Percentiles rank a stretch among this genome's conserved stretches.
These are phyloP conservation scores for Monosporascus sp. DNA, from an alignment of 2,329 filamentous ascomycete genomes.

Conservation along the genomic window DNA sequence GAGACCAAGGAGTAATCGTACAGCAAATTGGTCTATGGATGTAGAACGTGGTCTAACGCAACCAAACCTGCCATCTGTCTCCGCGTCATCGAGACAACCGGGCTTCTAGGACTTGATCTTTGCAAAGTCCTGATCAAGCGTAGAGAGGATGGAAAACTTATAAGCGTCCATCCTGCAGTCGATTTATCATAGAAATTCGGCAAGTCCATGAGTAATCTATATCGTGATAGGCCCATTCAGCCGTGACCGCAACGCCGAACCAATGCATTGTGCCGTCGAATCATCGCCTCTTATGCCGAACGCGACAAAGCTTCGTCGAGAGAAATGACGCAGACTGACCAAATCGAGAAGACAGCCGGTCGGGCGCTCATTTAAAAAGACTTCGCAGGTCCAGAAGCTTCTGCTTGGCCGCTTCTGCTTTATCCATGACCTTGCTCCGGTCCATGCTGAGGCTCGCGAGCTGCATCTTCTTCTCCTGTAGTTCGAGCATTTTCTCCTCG, in stretches of 20 bases:
- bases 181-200: neutral
- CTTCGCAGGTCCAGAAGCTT: constrained; percentile 54
- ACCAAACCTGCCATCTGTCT: too few relatives aligned
- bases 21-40: too few relatives aligned
- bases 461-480: constrained; percentile 91
- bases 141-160: too few relatives aligned
- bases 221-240: neutral
- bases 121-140: too few relatives aligned
- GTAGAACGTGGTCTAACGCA: too few relatives aligned
- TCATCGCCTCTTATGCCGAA: neutral
- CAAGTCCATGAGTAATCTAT: neutral
- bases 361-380: constrained; percentile 44
- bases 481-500: constrained; percentile 84
- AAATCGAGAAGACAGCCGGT: neutral
- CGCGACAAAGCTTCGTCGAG: too few relatives aligned
- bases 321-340: neutral
- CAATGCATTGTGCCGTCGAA: neutral
- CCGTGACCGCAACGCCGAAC: neutral
- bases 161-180: neutral
- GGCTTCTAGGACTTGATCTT: too few relatives aligned
- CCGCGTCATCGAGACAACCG: too few relatives aligned
- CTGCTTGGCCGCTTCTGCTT: constrained; percentile 59
- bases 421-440: constrained; percentile 39
- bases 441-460: constrained; percentile 85
- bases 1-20: too few relatives aligned